Evolutionary conservation across 164 flowering plant genomes (phyloP).

Genomic region (Magnolia kwangsiensis): DNA sequence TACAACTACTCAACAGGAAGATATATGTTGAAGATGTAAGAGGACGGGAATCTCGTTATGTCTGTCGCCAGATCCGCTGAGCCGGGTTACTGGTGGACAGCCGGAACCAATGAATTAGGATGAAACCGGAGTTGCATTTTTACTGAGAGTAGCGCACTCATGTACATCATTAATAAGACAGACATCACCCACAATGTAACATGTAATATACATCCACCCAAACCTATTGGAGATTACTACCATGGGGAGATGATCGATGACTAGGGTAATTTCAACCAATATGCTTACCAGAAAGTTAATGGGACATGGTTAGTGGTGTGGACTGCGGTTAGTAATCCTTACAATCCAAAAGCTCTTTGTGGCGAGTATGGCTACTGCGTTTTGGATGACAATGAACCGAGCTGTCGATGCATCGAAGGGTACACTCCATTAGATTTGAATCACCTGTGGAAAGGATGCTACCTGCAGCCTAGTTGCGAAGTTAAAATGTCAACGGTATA

Average conservation of each 20-base stretch:
- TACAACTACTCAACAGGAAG: constrained; percentile 19
- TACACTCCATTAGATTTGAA: constrained; percentile 15
- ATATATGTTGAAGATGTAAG: constrained; percentile 23
- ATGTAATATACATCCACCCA: background rate
- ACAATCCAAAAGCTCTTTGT: constrained; percentile 16
- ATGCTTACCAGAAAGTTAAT: constrained; percentile 15
- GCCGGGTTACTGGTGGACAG: constrained; percentile 20
- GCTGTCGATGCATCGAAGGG: constrained; percentile 21
- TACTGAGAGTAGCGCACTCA: background rate
- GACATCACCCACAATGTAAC: background rate
- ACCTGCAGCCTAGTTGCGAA: constrained; percentile 9
- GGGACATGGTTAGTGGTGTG: constrained; percentile 19
- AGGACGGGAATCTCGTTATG: constrained; percentile 26
- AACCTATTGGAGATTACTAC: constrained; percentile 25
- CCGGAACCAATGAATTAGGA: background rate
- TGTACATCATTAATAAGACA: constrained; percentile 12
- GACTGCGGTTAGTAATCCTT: constrained; percentile 16
- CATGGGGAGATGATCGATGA: constrained; percentile 23
- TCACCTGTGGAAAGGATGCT: constrained; percentile 19
- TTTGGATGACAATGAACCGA: constrained; percentile 8
- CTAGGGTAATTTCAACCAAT: constrained; percentile 24
- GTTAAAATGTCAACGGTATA: background rate
- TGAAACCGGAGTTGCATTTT: constrained; percentile 7
- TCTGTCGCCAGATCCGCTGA: constrained; percentile 12
- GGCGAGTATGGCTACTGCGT: constrained; percentile 23